Percentiles rank a stretch among this genome's conserved stretches.
Conservation (phyloP, 2,329 filamentous ascomycete species). For the Beauveria sp. region DNA sequence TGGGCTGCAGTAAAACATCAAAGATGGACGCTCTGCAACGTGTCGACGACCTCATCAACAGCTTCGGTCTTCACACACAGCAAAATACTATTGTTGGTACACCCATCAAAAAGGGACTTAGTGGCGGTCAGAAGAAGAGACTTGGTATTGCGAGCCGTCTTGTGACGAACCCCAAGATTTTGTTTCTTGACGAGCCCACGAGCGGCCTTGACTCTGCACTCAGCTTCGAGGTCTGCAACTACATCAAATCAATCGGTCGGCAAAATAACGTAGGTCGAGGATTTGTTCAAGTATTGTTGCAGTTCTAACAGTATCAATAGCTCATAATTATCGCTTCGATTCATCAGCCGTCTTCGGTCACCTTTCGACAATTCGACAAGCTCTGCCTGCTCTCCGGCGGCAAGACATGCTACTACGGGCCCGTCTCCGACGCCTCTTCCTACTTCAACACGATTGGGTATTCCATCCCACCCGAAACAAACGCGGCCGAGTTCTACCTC, state of each 20-base stretch:
- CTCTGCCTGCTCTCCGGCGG: constrained; percentile 66
- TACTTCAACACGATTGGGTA: constrained; percentile 58
- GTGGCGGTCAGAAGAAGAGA: constrained; percentile 76
- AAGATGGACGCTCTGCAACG: constrained; percentile 52
- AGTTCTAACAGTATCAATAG: constrained; percentile 26
- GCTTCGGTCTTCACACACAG: constrained; percentile 67
- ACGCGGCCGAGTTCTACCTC: constrained; percentile 74
- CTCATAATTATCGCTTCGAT: constrained; percentile 76
- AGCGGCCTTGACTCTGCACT: constrained; percentile 75
- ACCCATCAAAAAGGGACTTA: constrained; percentile 74
- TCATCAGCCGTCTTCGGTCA: constrained; percentile 75
- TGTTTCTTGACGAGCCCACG: constrained; percentile 81
- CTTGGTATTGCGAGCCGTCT: constrained; percentile 74
- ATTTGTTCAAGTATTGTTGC: not conserved
- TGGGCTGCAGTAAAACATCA: constrained; percentile 24
- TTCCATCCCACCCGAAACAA: constrained; percentile 61
- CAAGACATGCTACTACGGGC: constrained; percentile 65
- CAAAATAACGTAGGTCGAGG: constrained; percentile 50
- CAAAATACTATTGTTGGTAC: constrained; percentile 70
- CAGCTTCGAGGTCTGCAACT: constrained; percentile 68
- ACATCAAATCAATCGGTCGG: constrained; percentile 58
- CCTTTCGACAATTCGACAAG: constrained; percentile 75
- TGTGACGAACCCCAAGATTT: constrained; percentile 70
- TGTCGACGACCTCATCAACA: constrained; percentile 57
- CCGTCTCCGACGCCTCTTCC: constrained; percentile 44